Evolutionary conservation across 2,329 filamentous ascomycete genomes (phyloP).

Genomic region (Fusarium duplospermum): DNA sequence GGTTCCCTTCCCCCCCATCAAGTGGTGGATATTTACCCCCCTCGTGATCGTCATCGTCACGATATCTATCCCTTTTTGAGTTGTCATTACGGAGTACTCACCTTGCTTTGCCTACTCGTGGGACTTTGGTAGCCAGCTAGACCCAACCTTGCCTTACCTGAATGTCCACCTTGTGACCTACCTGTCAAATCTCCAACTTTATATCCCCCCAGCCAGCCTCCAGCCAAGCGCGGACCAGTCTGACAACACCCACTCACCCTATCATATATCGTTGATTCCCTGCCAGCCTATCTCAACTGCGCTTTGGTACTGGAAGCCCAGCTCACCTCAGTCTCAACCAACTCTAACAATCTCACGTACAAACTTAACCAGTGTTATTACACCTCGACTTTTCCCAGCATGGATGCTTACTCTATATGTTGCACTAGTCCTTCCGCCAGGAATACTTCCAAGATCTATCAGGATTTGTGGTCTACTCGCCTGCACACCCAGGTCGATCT

Average conservation of each 20-base stretch:
- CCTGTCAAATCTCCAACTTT: conserved; percentile 35
- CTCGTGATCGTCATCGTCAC: conserved; percentile 38
- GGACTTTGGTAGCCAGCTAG: conserved; percentile 17
- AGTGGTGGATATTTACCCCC: conserved; percentile 29
- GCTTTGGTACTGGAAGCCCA: conserved; percentile 35
- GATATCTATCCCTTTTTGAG: conserved; percentile 33
- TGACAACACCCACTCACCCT: conserved; percentile 14
- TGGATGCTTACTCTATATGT: conserved; percentile 66
- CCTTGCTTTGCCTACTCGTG: conserved; percentile 14
- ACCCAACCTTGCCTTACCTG: conserved; percentile 11
- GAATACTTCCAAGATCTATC: conserved; percentile 61
- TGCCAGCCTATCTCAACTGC: conserved; percentile 6
- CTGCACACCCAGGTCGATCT: conserved; percentile 50
- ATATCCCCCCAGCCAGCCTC: conserved; percentile 30
- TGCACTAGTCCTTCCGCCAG: conserved; percentile 58
- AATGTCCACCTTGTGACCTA: conserved; percentile 35
- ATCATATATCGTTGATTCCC: conserved; percentile 18
- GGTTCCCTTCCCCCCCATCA: conserved; percentile 16
- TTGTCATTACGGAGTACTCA: conserved; percentile 21
- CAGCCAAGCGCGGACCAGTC: conserved; percentile 8
- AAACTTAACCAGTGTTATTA: conserved; percentile 6
- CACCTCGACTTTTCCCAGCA: conserved; percentile 35
- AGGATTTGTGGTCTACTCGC: conserved; percentile 59
- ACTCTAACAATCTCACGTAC: conserved; percentile 8
- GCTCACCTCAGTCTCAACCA: conserved; percentile 2